phyloP scores from a whole-genome alignment of 148 eudicot species.

The Bassia scoparia region DNA sequence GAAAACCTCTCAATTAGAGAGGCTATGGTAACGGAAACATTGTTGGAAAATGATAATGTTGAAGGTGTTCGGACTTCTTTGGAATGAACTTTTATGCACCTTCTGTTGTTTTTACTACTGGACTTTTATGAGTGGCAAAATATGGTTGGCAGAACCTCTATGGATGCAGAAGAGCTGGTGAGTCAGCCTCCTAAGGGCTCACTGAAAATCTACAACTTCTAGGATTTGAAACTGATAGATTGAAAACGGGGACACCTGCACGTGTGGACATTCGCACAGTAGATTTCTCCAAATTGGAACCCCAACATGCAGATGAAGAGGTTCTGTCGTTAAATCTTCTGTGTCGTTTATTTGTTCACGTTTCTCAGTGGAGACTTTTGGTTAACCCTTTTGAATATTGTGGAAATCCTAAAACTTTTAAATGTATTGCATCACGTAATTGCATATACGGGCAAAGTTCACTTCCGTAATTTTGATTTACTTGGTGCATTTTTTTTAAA shows the following conservation, averaged over 20 bases:
- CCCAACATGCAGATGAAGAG: conserved; percentile 97
- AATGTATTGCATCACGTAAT: conserved; percentile 1
- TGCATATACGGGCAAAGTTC: neutral
- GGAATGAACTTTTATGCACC: conserved; percentile 93
- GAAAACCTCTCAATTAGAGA: conserved; percentile 86
- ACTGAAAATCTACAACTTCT: conserved; percentile 76
- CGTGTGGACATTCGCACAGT: conserved; percentile 87
- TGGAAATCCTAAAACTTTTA: neutral
- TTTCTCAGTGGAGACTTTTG: conserved; percentile 12
- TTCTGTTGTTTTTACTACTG: conserved; percentile 93
- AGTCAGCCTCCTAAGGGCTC: conserved; percentile 91
- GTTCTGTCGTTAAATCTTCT: conserved; percentile 45
- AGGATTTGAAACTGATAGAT: conserved; percentile 91
- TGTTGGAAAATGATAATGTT: conserved; percentile 82
- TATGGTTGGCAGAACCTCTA: conserved; percentile 92
- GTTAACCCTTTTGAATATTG: neutral
- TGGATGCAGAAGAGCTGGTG: conserved; percentile 99
- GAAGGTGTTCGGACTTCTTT: conserved; percentile 91
- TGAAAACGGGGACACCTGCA: conserved; percentile 96
- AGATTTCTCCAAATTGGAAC: conserved; percentile 82
- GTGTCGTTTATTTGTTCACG: conserved; percentile 28
- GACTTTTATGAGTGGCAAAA: conserved; percentile 98
- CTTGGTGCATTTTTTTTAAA: conserved; percentile 19
- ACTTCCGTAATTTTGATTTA: conserved; percentile 1
- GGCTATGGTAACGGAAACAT: conserved; percentile 90